Evolutionary conservation across 225 moss, liverwort and hornwort species (phyloP).

Genomic region (Bryoerythrophyllum caledonicum): DNA sequence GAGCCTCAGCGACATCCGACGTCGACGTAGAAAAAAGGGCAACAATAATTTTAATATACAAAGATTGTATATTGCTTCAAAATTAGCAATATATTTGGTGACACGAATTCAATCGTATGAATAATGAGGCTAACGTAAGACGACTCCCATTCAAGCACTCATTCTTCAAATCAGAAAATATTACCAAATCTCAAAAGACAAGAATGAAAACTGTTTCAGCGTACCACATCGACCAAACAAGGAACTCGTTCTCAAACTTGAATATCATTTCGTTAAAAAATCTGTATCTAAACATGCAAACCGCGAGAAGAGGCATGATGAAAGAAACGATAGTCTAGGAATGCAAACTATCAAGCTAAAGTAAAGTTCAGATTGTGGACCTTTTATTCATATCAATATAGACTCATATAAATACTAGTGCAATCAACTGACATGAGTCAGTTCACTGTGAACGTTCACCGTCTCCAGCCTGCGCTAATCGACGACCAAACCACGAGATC

Average conservation of each 20-base stretch:
- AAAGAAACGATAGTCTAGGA: background rate
- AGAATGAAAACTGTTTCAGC: background rate
- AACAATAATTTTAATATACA: no score
- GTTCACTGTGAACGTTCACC: background rate
- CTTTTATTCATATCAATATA: background rate
- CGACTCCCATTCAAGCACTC: background rate
- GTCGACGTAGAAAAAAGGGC: no score
- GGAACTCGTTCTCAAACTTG: background rate
- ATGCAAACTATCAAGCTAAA: background rate
- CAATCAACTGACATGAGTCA: background rate
- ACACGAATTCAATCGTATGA: background rate
- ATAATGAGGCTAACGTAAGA: background rate
- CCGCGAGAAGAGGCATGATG: background rate
- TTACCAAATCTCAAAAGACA: background rate
- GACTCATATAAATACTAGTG: background rate
- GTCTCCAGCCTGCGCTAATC: background rate
- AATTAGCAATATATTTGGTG: background rate
- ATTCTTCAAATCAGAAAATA: background rate
- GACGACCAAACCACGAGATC: background rate
- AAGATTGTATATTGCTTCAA: background rate
- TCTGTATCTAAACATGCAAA: background rate
- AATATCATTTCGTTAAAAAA: no score
- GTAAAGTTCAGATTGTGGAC: slow-evolving; percentile 7
- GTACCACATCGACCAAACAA: background rate
- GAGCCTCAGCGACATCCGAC: background rate